These are phyloP conservation scores for Closterium sp. DNA, from an alignment of 139 green algal genomes.

Conservation along the genomic window DNA sequence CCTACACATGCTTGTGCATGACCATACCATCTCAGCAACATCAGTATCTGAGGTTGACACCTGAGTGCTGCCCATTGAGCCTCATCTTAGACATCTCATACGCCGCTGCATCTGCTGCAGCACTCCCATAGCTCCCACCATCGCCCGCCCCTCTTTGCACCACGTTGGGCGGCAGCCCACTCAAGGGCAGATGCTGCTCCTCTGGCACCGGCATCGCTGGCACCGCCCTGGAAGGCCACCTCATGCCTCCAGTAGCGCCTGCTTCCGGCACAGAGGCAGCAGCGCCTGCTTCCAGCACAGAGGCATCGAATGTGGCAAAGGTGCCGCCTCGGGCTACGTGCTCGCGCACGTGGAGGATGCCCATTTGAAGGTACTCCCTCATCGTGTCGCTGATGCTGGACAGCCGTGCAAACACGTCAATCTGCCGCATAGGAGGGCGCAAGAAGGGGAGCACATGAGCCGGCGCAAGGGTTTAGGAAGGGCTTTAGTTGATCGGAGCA, in stretches of 20 bases:
- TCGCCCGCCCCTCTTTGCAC: background rate
- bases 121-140: background rate
- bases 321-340: background rate
- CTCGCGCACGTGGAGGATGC: background rate
- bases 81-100: background rate
- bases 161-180: background rate
- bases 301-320: background rate
- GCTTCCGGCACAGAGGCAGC: background rate
- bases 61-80: background rate
- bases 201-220: no score
- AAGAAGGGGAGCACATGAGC: no score
- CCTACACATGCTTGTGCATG: no score
- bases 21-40: background rate
- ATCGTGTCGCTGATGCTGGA: no score
- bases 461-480: no score
- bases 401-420: no score
- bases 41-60: background rate
- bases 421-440: no score
- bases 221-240: background rate
- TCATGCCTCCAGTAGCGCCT: background rate
- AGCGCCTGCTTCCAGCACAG: background rate
- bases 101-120: background rate
- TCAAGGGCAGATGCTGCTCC: background rate
- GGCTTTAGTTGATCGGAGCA: background rate
- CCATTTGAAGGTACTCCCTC: background rate